Evolutionary conservation across 331 rosid genomes (phyloP).

Genomic region (Quercus tomentella): DNA sequence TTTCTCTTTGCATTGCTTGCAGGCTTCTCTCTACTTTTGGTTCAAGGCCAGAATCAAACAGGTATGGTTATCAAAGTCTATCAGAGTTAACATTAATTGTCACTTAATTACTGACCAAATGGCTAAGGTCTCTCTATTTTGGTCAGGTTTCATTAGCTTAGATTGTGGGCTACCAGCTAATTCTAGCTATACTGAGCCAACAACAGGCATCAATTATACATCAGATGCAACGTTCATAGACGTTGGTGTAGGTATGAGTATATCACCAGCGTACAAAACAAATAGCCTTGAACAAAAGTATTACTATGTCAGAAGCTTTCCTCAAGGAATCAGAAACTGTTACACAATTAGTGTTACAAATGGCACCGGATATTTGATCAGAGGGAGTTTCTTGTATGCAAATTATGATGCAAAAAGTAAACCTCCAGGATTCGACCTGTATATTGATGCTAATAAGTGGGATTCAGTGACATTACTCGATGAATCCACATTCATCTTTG

Average conservation of each 20-base stretch:
- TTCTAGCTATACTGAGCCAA: slow-evolving; percentile 23
- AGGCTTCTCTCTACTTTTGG: too few relatives aligned
- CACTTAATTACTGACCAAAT: too few relatives aligned
- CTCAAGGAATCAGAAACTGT: slow-evolving; percentile 24
- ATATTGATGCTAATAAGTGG: slow-evolving; percentile 31
- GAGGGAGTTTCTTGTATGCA: slow-evolving; percentile 21
- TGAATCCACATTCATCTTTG: neutral
- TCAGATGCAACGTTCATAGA: slow-evolving; percentile 39
- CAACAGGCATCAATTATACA: slow-evolving; percentile 28
- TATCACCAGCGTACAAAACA: neutral
- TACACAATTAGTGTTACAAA: neutral
- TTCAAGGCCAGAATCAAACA: too few relatives aligned
- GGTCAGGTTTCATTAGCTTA: slow-evolving; percentile 46
- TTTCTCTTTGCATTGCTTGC: too few relatives aligned
- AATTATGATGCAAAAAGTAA: slow-evolving; percentile 3
- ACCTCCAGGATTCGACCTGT: slow-evolving; percentile 13
- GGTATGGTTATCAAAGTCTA: too few relatives aligned
- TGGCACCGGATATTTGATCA: slow-evolving; percentile 19
- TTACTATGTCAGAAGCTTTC: slow-evolving; percentile 7
- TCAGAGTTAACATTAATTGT: too few relatives aligned
- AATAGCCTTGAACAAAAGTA: neutral
- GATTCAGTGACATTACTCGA: neutral
- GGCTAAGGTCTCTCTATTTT: too few relatives aligned
- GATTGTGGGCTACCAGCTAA: slow-evolving; percentile 38
- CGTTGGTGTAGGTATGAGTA: slow-evolving; percentile 18